A percentile compares a stretch with the other conserved stretches of the same genome.
These are phyloP conservation scores for Boletus rufocinnamomeus DNA, from an alignment of 768 basidiomycete genomes.

Conservation along the genomic window DNA sequence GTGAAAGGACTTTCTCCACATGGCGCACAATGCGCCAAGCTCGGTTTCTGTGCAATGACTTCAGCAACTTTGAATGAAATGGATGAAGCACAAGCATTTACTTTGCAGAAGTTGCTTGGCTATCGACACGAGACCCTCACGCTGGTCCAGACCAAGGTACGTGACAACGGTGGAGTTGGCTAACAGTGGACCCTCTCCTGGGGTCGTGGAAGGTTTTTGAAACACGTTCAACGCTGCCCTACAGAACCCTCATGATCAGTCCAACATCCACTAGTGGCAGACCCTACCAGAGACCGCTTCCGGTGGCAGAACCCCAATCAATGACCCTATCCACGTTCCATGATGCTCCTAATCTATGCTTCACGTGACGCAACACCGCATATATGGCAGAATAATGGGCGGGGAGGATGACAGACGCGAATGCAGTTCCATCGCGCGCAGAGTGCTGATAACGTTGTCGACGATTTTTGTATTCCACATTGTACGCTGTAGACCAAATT, in stretches of 20 bases:
- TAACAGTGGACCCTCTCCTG: constrained; percentile 39
- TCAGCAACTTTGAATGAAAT: constrained; percentile 14
- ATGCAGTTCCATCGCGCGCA: constrained; percentile 78
- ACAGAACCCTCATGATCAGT: constrained; percentile 15
- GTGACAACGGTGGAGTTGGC: constrained; percentile 53
- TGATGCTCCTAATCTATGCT: constrained; percentile 59
- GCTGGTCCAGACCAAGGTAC: constrained; percentile 79
- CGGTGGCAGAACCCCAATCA: constrained; percentile 85
- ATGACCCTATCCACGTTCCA: constrained; percentile 64
- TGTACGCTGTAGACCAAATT: constrained; percentile 57
- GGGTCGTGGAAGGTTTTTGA: constrained; percentile 39
- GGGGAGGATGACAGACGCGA: constrained; percentile 83
- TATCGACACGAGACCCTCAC: constrained; percentile 66
- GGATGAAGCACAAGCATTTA: constrained; percentile 31
- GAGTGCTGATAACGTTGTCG: constrained; percentile 59
- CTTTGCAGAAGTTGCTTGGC: constrained; percentile 64
- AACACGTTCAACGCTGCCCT: constrained; percentile 75
- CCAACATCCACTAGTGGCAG: constrained; percentile 1
- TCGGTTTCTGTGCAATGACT: constrained; percentile 44
- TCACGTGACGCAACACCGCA: constrained; percentile 70
- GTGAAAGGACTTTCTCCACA: constrained; percentile 61
- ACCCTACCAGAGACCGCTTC: constrained; percentile 79
- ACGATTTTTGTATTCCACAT: constrained; percentile 60
- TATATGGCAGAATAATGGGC: constrained; percentile 81
- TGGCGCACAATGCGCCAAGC: constrained; percentile 44